These are phyloP conservation scores for Penicillium verrucosum DNA, from an alignment of 2,329 filamentous ascomycete genomes.

Conservation along the genomic window DNA sequence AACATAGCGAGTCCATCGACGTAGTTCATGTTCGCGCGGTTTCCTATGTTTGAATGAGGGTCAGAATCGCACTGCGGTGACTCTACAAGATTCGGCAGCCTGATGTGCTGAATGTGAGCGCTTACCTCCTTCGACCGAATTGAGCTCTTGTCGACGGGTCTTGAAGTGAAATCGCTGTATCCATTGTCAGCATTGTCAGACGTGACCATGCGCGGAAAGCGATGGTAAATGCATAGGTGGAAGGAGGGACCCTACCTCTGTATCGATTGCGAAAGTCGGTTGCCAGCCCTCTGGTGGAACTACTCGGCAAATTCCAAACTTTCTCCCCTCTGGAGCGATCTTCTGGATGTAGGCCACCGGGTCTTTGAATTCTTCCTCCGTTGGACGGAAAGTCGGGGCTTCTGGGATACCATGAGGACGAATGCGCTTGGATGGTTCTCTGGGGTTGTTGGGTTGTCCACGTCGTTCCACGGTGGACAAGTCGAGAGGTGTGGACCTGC, in stretches of 20 bases:
- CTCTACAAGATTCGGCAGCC: conserved; percentile 25
- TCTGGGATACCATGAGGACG: conserved; percentile 83
- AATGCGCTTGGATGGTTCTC: conserved; percentile 71
- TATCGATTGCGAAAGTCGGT: conserved; percentile 92
- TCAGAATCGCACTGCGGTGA: conserved; percentile 38
- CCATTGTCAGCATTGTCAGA: conserved; percentile 35
- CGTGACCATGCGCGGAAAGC: neutral
- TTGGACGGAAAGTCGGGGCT: conserved; percentile 85
- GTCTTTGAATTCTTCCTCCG: conserved; percentile 90
- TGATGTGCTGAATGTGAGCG: conserved; percentile 28
- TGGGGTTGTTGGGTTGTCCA: conserved; percentile 72
- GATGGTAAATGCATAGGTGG: neutral
- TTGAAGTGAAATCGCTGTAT: conserved; percentile 89
- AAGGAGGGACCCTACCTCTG: conserved; percentile 64
- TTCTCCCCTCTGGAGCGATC: conserved; percentile 77
- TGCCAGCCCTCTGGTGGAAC: conserved; percentile 93
- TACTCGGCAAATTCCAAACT: conserved; percentile 93
- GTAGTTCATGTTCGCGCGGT: conserved; percentile 92
- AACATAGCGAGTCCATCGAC: conserved; percentile 93
- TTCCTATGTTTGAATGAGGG: conserved; percentile 57
- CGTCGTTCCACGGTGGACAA: conserved; percentile 87
- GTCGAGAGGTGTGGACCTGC: conserved; percentile 69
- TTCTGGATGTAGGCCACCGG: conserved; percentile 91
- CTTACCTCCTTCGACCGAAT: conserved; percentile 94
- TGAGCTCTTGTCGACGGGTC: conserved; percentile 92